Conservation (phyloP, 495 filamentous ascomycete genomes). For the Penicillium argentinense region DNA sequence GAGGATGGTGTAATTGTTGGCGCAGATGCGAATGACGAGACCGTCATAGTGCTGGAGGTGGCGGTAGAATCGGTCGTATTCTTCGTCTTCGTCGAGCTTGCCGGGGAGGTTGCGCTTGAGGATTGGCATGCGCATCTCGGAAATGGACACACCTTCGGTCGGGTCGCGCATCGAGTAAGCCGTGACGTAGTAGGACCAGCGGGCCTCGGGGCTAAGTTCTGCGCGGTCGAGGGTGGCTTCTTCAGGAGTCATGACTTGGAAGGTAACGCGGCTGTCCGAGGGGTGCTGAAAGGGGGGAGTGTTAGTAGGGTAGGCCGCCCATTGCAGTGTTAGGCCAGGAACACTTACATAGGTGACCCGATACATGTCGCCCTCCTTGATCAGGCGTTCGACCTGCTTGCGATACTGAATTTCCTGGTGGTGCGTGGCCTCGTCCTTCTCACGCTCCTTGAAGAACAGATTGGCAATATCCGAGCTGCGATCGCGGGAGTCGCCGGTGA, state of each 20-base stretch:
- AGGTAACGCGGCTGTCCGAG: conserved; percentile 53
- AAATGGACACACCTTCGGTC: conserved; percentile 77
- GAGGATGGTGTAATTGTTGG: conserved; percentile 77
- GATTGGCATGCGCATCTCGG: conserved; percentile 63
- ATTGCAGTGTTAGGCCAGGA: too few species aligned
- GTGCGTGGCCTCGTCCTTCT: conserved; percentile 77
- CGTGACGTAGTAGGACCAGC: conserved; percentile 92
- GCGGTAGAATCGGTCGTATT: conserved; percentile 47
- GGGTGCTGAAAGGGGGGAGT: conserved; percentile 47
- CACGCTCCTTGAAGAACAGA: conserved; percentile 77
- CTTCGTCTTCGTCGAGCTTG: conserved; percentile 49
- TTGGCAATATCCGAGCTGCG: conserved; percentile 83
- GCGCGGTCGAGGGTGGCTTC: conserved; percentile 75
- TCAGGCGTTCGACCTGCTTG: conserved; percentile 80
- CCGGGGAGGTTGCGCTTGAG: conserved; percentile 72
- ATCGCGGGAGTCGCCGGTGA: conserved; percentile 81
- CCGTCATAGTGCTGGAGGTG: conserved; percentile 68
- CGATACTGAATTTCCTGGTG: conserved; percentile 81
- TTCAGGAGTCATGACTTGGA: conserved; percentile 74
- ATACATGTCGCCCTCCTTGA: conserved; percentile 89
- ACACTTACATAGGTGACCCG: conserved; percentile 77
- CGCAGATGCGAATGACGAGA: conserved; percentile 74
- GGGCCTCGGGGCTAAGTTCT: conserved; percentile 55
- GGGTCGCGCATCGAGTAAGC: conserved; percentile 84
- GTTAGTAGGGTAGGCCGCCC: too few species aligned